Evolutionary conservation across 768 basidiomycete genomes (phyloP), one percentile per base, ranked within the genome.

Genomic region (Mycena pura): DNA sequence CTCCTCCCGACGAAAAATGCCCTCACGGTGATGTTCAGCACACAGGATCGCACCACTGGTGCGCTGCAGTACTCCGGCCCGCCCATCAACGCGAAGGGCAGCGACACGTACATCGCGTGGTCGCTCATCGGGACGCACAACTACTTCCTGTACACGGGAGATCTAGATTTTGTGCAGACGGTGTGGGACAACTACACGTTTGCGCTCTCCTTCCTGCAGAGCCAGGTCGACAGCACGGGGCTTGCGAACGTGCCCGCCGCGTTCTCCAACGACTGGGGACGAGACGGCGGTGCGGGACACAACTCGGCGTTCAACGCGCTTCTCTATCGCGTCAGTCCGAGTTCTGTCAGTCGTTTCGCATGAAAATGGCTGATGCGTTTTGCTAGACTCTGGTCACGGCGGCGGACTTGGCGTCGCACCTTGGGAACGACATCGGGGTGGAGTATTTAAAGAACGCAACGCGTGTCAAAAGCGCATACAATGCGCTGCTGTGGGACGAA

Each of bases 21-120:
- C 1, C 70, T 84, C 6, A 72, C 75, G 8, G 82, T 82, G 36
- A 82, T 84, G 81, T 82, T 80, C 65, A 76, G 78, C 2, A 80
- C 78, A 0, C 78, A 81, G 62, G 74, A 83, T 62, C 78, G 81
- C 9, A 38, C 38, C 21, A 82, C 80, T 1, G 82, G 82, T 22
- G 79, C 79, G 7, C 72, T 83, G 0, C 79, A 78, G 27, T 81
- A 82, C 56, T 82, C 81, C 29, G 81, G 65, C 53, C 81, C 66
- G 49, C 78, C 68, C 22, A 75, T 72, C 64, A 77, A 75, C 60
- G 77, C 70, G 34, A 68, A 51, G 27, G 75, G 72, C 15, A 75
- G 75, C 44, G 79, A 78, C 60, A 83, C 83, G 0, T 84, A 84
- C 61, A 82, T 83, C 51, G 72, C 77, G 10, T 84, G 82, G 82